Evolutionary conservation across 768 basidiomycete genomes (phyloP), one percentile per base, ranked within the genome.

Genomic region (Mycena latifolia): DNA sequence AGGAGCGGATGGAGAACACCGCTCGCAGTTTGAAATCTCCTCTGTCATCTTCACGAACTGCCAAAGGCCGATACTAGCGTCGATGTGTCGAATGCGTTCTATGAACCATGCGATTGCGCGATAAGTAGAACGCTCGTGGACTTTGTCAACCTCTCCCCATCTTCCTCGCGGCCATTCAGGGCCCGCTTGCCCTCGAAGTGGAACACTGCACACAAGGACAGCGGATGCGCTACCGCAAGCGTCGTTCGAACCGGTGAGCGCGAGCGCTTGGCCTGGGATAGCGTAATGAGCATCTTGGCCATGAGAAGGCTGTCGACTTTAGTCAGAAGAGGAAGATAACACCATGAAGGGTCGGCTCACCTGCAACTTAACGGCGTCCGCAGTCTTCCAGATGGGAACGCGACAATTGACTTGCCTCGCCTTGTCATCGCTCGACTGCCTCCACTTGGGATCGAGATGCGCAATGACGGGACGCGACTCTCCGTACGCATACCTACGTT

Each of bases 61-160:
- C 96, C 96, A 98, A 3, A 81, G 72, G 28, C 79, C 61, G 71
- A 92, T 86, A 62, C 85, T 79, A 39, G 88, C 88, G 25, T 91
- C 87, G 61, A 95, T 86, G 63, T 89, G 87, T 15, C 92, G 89
- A 66, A 96, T 85, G 54, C 94, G 88, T 74, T 96, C 93, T 25
- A 94, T 80, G 22, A 98, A 79, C 96, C 96, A 98, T 2, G 95
- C 92, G 18, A 97, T 75, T 6, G 89, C 83, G 66, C 87, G 88
- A 82, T 96, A 97, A 1, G 89, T 91, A 14, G 86, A 81, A 5
- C 95, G 89, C 73, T 97, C 94, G 70, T 96, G 91, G 11, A 94
- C 82, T 70, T 93, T 91, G 76, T 97, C 94, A 47, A 98, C 88
- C 71, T 95, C 92, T 45, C 78, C 80, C 94, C 94, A 98, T 7